Evolutionary conservation across 1,284 basidiomycete genomes (phyloP).

Genomic region (Ustilago lituana): DNA sequence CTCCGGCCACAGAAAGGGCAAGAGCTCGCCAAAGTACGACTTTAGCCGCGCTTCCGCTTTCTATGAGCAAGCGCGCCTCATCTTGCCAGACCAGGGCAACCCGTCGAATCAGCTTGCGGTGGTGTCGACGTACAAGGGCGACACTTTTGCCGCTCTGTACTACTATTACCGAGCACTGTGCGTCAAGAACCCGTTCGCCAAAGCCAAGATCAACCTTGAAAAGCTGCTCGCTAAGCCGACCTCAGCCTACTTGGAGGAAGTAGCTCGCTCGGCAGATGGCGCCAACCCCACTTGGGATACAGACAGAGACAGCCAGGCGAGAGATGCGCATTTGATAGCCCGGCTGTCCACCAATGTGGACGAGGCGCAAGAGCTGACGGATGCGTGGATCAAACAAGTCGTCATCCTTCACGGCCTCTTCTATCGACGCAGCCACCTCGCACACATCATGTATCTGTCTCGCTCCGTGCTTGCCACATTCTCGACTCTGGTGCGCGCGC

Average conservation of each 20-base stretch:
- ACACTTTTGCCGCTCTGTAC: conserved; percentile 81
- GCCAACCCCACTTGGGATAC: conserved; percentile 25
- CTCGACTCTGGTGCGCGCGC: conserved; percentile 36
- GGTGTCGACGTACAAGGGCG: conserved; percentile 82
- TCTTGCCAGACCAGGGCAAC: conserved; percentile 70
- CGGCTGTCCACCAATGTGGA: conserved; percentile 22
- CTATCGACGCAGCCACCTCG: conserved; percentile 46
- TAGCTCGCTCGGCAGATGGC: conserved; percentile 15
- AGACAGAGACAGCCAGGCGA: conserved; percentile 20
- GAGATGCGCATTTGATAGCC: conserved; percentile 25
- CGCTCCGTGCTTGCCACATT: conserved; percentile 49
- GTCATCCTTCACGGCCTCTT: conserved; percentile 59
- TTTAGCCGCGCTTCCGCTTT: conserved; percentile 54
- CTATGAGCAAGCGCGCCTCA: conserved; percentile 60
- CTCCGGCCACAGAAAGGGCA: conserved; percentile 11
- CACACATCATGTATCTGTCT: conserved; percentile 46
- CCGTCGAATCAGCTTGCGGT: conserved; percentile 95
- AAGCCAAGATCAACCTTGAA: conserved; percentile 84
- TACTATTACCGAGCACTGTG: conserved; percentile 93
- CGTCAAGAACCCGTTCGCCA: conserved; percentile 84
- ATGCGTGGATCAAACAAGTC: conserved; percentile 43
- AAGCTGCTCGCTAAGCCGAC: conserved; percentile 67
- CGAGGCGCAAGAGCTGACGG: conserved; percentile 17
- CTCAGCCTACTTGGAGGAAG: conserved; percentile 29
- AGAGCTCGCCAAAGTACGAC: conserved; percentile 35